A percentile compares a stretch with the other conserved stretches of the same genome.
These are phyloP conservation scores for Cutaneotrichosporon cyanovorans DNA, from an alignment of 1,284 basidiomycete genomes.

Conservation along the genomic window DNA sequence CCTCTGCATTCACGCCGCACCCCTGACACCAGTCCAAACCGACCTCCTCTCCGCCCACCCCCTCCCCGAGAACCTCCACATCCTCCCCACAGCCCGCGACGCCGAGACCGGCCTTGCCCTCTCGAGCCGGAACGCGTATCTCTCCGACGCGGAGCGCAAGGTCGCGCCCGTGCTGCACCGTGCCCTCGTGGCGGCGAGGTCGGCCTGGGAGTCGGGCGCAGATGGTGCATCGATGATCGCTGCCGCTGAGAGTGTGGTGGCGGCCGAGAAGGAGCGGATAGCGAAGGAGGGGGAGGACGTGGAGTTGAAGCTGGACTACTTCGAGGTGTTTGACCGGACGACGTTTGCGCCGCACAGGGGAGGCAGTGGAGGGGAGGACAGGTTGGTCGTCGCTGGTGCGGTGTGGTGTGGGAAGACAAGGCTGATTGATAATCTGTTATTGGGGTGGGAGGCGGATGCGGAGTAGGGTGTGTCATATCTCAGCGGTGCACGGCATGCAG, in stretches of 20 bases:
- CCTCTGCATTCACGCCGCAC: too few relatives aligned
- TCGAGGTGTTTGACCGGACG: conserved; percentile 76
- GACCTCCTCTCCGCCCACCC: conserved; percentile 79
- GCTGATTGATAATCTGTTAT: conserved; percentile 84
- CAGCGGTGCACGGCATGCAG: too few relatives aligned
- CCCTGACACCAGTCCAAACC: conserved; percentile 50
- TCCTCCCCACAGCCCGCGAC: conserved; percentile 72
- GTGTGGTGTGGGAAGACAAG: conserved; percentile 80
- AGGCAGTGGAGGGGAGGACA: conserved; percentile 28
- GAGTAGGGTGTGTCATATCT: too few relatives aligned
- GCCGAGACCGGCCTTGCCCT: conserved; percentile 64
- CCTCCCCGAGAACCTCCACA: conserved; percentile 59
- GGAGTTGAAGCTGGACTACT: conserved; percentile 67
- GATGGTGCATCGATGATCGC: conserved; percentile 54
- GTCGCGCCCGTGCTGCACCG: conserved; percentile 65
- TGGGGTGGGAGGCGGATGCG: conserved; percentile 52
- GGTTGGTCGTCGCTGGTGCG: conserved; percentile 79
- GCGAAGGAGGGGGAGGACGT: conserved; percentile 49
- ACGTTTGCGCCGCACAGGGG: conserved; percentile 53
- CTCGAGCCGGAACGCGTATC: conserved; percentile 84
- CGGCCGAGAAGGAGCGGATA: conserved; percentile 42
- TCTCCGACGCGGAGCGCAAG: conserved; percentile 57
- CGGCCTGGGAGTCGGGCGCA: conserved; percentile 51
- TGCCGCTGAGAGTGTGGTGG: conserved; percentile 40
- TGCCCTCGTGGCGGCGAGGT: conserved; percentile 57